Evolutionary conservation across 192 early-diverging fungal species (phyloP).

Genomic region (Coemansia sp.): DNA sequence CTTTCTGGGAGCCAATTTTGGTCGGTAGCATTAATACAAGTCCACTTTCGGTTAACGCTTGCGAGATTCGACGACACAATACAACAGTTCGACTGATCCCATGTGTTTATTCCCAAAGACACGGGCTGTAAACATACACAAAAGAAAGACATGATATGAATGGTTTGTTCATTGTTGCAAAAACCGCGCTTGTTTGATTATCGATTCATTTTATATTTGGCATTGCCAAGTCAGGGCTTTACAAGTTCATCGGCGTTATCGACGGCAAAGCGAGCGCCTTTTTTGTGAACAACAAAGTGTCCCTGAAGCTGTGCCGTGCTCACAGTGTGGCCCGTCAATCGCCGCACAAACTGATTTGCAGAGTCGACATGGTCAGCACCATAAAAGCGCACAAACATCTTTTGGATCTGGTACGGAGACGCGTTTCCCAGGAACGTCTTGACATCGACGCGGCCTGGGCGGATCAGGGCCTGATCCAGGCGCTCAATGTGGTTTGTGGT

Average conservation of each 20-base stretch:
- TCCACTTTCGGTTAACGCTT: too few species aligned
- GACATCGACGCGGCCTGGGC: constrained; percentile 79
- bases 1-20: too few species aligned
- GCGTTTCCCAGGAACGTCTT: constrained; percentile 77
- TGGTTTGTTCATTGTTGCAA: too few species aligned
- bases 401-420: constrained; percentile 61
- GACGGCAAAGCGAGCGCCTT: constrained; percentile 71
- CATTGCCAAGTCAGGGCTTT: background rate
- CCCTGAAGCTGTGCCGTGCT: constrained; percentile 93
- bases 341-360: constrained; percentile 71
- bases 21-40: too few species aligned
- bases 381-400: constrained; percentile 84
- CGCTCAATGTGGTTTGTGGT: constrained; percentile 84
- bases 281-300: constrained; percentile 90
- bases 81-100: too few species aligned
- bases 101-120: too few species aligned
- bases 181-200: too few species aligned
- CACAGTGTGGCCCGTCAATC: constrained; percentile 55
- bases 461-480: constrained; percentile 75
- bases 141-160: too few species aligned
- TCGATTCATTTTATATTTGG: background rate
- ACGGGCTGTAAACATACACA: too few species aligned
- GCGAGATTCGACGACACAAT: too few species aligned
- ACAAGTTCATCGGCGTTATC: constrained; percentile 16
- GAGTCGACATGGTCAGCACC: constrained; percentile 52